phyloP scores from a whole-genome alignment of 1,284 basidiomycete species.

The Sutorius eximius region DNA sequence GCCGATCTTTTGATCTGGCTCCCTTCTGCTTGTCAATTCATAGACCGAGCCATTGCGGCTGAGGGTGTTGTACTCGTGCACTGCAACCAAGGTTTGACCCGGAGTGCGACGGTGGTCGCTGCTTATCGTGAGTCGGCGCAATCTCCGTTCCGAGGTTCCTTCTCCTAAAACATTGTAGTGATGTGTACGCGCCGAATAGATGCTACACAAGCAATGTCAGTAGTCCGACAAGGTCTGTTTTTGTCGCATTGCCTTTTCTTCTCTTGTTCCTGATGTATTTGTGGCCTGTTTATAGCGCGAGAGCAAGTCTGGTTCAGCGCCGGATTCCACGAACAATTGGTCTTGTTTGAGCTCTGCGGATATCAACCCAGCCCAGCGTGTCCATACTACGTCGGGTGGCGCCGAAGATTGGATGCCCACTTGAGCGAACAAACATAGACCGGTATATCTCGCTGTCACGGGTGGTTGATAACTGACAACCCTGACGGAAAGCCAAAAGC shows the following conservation, averaged over 20 bases:
- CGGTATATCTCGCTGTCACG: not conserved
- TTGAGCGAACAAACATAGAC: conserved; percentile 21
- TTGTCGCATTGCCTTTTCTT: not conserved
- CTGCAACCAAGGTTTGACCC: conserved; percentile 79
- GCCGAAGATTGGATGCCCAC: conserved; percentile 25
- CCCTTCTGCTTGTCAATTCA: conserved; percentile 76
- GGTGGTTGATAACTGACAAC: conserved; percentile 8
- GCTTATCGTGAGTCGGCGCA: conserved; percentile 64
- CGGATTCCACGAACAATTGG: conserved; percentile 76
- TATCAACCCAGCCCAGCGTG: conserved; percentile 62
- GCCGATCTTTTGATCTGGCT: conserved; percentile 80
- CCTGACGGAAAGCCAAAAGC: conserved; percentile 15
- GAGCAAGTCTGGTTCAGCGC: conserved; percentile 78
- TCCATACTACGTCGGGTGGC: conserved; percentile 70
- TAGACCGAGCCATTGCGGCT: conserved; percentile 65
- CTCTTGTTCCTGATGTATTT: conserved; percentile 5
- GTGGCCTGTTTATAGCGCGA: conserved; percentile 46
- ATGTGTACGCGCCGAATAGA: conserved; percentile 68
- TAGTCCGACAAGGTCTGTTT: conserved; percentile 56
- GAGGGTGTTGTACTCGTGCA: conserved; percentile 82
- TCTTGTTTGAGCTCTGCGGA: conserved; percentile 71
- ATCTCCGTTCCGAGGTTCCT: not conserved
- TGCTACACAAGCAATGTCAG: conserved; percentile 59
- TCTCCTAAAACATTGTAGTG: conserved; percentile 44
- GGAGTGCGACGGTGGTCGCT: conserved; percentile 79